Percentiles rank a stretch among this genome's conserved stretches.
These are phyloP conservation scores for Alternaria gaisen DNA, from an alignment of 2,329 filamentous ascomycete species.

Conservation along the genomic window DNA sequence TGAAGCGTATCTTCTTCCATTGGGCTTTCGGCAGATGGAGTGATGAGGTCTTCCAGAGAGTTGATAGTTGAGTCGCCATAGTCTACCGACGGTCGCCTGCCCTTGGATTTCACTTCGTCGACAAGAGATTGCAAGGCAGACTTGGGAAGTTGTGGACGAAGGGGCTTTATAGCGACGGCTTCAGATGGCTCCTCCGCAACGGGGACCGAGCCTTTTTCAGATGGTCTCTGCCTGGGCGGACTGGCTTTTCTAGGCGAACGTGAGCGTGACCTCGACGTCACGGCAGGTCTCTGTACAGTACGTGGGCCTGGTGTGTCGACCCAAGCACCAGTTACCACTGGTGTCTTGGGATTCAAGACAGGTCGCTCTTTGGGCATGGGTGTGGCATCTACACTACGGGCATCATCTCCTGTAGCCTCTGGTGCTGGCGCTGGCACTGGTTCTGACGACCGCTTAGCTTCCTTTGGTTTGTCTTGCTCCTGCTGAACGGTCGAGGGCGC, in stretches of 20 bases:
- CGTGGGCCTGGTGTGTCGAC: slow-evolving; percentile 56
- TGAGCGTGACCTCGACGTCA: slow-evolving; percentile 22
- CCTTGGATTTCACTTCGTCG: slow-evolving; percentile 46
- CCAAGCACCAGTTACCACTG: slow-evolving; percentile 59
- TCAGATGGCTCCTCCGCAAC: slow-evolving; percentile 12
- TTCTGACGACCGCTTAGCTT: slow-evolving; percentile 2
- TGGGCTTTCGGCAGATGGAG: slow-evolving; percentile 32
- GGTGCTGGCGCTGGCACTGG: background rate
- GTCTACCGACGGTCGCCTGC: slow-evolving; percentile 30
- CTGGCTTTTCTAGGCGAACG: slow-evolving; percentile 28
- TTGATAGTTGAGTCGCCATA: slow-evolving; percentile 59
- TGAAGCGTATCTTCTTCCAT: slow-evolving; percentile 48
- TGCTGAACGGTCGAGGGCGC: slow-evolving; percentile 3
- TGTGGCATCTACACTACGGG: slow-evolving; percentile 34
- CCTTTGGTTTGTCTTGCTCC: slow-evolving; percentile 17
- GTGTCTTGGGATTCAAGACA: slow-evolving; percentile 50
- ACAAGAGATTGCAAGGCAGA: slow-evolving; percentile 54
- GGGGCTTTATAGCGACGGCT: background rate
- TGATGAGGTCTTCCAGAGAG: slow-evolving; percentile 57
- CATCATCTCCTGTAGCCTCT: slow-evolving; percentile 9
- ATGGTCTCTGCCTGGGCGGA: slow-evolving; percentile 22
- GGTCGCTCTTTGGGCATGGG: slow-evolving; percentile 38
- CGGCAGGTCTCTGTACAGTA: slow-evolving; percentile 25
- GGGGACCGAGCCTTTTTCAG: slow-evolving; percentile 15
- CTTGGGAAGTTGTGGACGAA: slow-evolving; percentile 39